Percentiles rank a stretch among this genome's conserved stretches.
phyloP scores from a whole-genome alignment of 2,329 filamentous ascomycete genomes.

The Aureobasidium sp. region DNA sequence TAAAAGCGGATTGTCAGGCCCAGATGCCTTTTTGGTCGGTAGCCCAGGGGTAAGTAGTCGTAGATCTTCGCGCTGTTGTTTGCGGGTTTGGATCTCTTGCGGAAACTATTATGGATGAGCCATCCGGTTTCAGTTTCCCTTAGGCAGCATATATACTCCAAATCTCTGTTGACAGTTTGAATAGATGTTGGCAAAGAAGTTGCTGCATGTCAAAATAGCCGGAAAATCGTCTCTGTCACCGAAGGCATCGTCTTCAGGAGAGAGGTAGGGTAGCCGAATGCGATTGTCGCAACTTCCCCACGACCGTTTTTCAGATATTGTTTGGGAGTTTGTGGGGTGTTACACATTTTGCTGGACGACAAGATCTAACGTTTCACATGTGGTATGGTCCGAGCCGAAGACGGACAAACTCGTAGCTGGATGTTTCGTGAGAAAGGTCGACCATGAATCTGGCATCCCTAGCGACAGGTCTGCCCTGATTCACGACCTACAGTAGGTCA shows the following conservation, averaged over 20 bases:
- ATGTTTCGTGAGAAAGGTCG: not conserved
- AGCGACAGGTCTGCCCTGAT: not conserved
- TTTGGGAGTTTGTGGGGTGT: constrained; percentile 1
- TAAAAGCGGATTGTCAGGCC: not conserved
- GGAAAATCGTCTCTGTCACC: not conserved
- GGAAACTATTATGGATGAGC: not conserved
- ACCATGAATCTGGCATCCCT: not conserved
- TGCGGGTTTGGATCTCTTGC: not conserved
- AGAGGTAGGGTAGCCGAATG: not conserved
- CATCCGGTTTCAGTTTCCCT: not conserved
- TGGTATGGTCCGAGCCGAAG: constrained; percentile 1
- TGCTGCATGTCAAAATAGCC: not conserved
- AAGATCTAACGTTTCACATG: not conserved
- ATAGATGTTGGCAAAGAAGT: not conserved
- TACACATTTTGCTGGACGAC: not conserved
- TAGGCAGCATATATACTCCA: not conserved
- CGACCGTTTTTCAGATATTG: not conserved
- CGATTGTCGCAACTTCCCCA: not conserved
- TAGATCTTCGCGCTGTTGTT: not conserved
- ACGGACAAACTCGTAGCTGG: not conserved
- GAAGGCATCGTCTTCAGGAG: too few relatives aligned
- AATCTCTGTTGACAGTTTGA: rapidly evolving
- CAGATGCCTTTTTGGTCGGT: not conserved
- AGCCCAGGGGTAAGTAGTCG: not conserved
- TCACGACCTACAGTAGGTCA: too few relatives aligned